Conservation (phyloP, 345 rosid species). For the Raphanus sativus region DNA sequence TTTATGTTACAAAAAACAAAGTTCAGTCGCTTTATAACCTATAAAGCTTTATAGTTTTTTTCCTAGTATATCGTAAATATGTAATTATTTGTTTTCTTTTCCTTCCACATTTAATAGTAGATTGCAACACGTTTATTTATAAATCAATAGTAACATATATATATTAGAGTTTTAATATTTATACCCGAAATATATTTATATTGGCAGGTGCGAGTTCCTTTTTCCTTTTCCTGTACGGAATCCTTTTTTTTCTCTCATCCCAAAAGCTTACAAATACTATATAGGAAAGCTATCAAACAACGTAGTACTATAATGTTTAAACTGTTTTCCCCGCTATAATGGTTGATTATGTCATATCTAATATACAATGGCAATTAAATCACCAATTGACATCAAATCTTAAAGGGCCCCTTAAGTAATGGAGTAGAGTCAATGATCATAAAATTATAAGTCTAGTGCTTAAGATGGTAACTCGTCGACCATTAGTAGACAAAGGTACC, state of each 20-base stretch:
- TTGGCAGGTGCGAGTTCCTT: constrained; percentile 4
- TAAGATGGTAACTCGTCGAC: constrained; percentile 24
- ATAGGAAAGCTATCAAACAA: not conserved
- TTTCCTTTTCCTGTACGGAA: constrained; percentile 10
- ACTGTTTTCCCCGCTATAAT: not conserved
- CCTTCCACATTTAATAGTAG: not conserved
- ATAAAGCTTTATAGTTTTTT: constrained; percentile 5
- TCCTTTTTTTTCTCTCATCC: not conserved
- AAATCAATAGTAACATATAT: not conserved
- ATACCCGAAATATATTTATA: not conserved
- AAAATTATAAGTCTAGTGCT: constrained; percentile 20
- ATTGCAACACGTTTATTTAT: constrained; percentile 5
- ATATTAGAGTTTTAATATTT: not conserved
- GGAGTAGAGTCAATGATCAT: constrained; percentile 33
- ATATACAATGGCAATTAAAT: not conserved
- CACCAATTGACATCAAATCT: constrained; percentile 22
- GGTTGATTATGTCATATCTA: constrained; percentile 31
- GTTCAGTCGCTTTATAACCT: constrained; percentile 8
- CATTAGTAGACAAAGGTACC: constrained; percentile 20
- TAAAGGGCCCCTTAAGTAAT: constrained; percentile 7
- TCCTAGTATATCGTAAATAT: not conserved
- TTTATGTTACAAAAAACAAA: not conserved
- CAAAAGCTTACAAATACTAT: not conserved
- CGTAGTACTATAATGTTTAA: constrained; percentile 7
- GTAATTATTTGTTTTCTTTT: not conserved